phyloP scores from a whole-genome alignment of 2,329 filamentous ascomycete species.

The Stemphylium vesicarium region DNA sequence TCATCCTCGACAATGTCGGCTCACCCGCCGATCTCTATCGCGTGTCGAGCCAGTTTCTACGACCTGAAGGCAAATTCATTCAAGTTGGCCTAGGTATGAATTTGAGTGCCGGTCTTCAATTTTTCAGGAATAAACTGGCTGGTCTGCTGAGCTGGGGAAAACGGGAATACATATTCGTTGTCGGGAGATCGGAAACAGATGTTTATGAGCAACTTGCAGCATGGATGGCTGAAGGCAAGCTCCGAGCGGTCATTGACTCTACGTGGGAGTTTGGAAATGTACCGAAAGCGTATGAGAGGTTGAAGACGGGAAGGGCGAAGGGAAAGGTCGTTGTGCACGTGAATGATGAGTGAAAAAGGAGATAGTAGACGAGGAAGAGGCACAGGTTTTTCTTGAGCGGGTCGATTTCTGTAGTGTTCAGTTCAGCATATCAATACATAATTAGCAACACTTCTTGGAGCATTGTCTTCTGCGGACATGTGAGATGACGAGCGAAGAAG shows the following conservation, averaged over 20 bases:
- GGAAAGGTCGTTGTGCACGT: slow-evolving; percentile 62
- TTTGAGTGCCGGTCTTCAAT: neutral
- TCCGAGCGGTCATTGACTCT: slow-evolving; percentile 62
- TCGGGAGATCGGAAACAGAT: slow-evolving; percentile 34
- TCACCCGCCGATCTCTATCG: slow-evolving; percentile 29
- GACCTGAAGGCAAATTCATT: slow-evolving; percentile 12
- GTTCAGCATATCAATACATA: neutral
- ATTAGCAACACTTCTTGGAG: neutral
- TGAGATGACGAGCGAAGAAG: no score
- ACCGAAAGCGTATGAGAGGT: slow-evolving; percentile 60
- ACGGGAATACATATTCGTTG: slow-evolving; percentile 10
- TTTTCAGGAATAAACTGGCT: slow-evolving; percentile 1
- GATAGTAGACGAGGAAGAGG: no score
- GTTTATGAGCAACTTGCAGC: slow-evolving; percentile 52
- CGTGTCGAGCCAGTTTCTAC: slow-evolving; percentile 8
- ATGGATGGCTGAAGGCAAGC: slow-evolving; percentile 63
- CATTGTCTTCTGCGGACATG: neutral
- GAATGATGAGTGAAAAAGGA: neutral
- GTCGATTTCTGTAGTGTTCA: neutral
- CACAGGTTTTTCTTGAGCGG: neutral
- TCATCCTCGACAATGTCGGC: slow-evolving; percentile 64
- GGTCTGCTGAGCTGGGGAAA: neutral
- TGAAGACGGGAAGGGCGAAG: slow-evolving; percentile 59
- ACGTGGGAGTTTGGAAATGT: slow-evolving; percentile 61
- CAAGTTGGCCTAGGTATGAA: slow-evolving; percentile 3